Conservation (phyloP, 106 monocot species). For the Apostasia shenzhenica region DNA sequence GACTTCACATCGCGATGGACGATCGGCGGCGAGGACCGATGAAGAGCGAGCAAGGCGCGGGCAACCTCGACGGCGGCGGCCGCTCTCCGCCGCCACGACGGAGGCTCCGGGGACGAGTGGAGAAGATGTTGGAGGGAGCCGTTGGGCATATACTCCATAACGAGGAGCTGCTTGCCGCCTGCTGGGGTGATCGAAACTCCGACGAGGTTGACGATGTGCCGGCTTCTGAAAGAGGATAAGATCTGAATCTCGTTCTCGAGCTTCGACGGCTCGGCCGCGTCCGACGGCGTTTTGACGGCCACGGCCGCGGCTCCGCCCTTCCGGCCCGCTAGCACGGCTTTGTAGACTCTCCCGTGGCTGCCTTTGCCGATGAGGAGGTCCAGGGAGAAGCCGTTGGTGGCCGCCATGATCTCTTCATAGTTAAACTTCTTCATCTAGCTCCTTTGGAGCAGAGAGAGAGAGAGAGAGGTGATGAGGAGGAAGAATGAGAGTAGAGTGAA, state of each 20-base stretch:
- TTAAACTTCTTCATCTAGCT: conserved; percentile 50
- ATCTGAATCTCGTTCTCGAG: conserved; percentile 63
- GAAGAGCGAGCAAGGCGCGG: conserved; percentile 44
- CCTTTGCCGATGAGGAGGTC: conserved; percentile 73
- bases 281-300: conserved; percentile 55
- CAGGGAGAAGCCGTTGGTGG: conserved; percentile 56
- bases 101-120: conserved; percentile 28
- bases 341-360: conserved; percentile 88
- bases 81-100: conserved; percentile 32
- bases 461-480: too few species aligned
- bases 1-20: conserved; percentile 90
- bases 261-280: conserved; percentile 16
- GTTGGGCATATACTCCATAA: conserved; percentile 83
- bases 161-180: conserved; percentile 23
- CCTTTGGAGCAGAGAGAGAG: neutral
- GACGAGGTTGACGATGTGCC: conserved; percentile 53
- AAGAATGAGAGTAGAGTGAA: neutral
- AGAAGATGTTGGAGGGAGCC: conserved; percentile 76
- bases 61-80: conserved; percentile 47
- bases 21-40: conserved; percentile 34
- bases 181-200: conserved; percentile 12
- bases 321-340: conserved; percentile 35
- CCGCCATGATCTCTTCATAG: conserved; percentile 46
- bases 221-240: conserved; percentile 23
- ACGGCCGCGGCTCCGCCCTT: conserved; percentile 18